A percentile compares a stretch with the other conserved stretches of the same genome.
phyloP scores from a whole-genome alignment of 345 rosid species.

The Lepidium didymum region DNA sequence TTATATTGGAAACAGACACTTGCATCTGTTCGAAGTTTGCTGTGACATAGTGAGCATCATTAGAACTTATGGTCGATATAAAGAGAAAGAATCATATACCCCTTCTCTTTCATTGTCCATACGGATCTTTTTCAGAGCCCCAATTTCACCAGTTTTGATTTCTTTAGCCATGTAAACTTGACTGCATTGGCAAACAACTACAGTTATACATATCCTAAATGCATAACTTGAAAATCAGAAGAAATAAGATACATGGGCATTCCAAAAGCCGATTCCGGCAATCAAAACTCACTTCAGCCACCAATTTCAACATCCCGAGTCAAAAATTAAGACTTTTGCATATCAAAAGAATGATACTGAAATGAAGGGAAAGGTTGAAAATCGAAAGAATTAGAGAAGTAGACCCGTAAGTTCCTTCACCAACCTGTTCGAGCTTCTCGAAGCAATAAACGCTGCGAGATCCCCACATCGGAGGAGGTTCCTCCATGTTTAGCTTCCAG shows the following conservation, averaged over 20 bases:
- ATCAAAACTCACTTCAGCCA: not conserved
- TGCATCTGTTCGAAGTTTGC: not conserved
- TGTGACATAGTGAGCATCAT: not conserved
- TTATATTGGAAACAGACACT: not conserved
- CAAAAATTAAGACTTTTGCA: not conserved
- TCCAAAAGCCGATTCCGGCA: not conserved
- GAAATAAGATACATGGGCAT: not conserved
- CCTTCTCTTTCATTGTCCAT: constrained; percentile 99
- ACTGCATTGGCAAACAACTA: constrained; percentile 37
- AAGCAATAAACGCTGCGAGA: constrained; percentile 78
- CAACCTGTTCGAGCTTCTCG: constrained; percentile 80
- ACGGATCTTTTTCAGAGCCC: constrained; percentile 89
- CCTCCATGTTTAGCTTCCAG: constrained; percentile 56
- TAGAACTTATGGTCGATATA: not conserved
- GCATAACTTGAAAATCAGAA: not conserved
- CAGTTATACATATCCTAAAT: not conserved
- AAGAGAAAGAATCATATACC: constrained; percentile 34
- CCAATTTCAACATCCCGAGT: not conserved
- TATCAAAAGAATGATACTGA: not conserved
- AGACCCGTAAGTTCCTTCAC: constrained; percentile 86
- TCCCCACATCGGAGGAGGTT: constrained; percentile 57
- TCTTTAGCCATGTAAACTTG: constrained; percentile 97
- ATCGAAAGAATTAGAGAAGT: not conserved
- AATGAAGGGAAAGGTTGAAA: not conserved
- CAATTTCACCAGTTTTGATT: constrained; percentile 80